phyloP scores from a whole-genome alignment of 306 rosid genomes.

The Spatholobus suberectus region DNA sequence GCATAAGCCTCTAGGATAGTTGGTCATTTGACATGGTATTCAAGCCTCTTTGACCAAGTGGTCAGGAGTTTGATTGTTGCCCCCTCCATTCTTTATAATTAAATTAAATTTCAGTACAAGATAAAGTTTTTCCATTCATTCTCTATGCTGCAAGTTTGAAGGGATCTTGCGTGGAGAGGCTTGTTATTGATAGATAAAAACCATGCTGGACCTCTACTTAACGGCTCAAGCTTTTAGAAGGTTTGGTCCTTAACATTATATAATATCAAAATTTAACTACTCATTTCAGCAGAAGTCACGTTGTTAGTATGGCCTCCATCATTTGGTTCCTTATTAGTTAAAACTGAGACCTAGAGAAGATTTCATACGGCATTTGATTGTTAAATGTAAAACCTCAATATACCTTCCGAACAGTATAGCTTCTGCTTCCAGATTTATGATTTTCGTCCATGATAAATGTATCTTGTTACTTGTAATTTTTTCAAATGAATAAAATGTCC shows the following conservation, averaged over 20 bases:
- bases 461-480: background rate
- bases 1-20: conserved; percentile 8
- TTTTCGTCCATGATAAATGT: conserved; percentile 13
- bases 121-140: background rate
- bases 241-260: background rate
- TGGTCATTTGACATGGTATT: conserved; percentile 15
- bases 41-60: conserved; percentile 5
- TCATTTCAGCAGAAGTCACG: conserved; percentile 26
- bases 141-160: background rate
- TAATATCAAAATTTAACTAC: conserved; percentile 10
- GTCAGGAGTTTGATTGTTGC: background rate
- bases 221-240: conserved; percentile 21
- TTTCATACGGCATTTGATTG: background rate
- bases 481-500: conserved; percentile 34
- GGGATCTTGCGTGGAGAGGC: background rate
- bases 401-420: background rate
- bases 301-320: conserved; percentile 10
- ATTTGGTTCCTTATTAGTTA: background rate
- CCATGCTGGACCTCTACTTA: conserved; percentile 1
- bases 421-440: conserved; percentile 16
- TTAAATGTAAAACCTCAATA: conserved; percentile 6
- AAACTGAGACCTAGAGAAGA: background rate
- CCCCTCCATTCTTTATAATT: background rate
- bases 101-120: conserved; percentile 11
- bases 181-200: background rate